Conservation (phyloP, 768 basidiomycete species). For the Kwoniella heveanensis region DNA sequence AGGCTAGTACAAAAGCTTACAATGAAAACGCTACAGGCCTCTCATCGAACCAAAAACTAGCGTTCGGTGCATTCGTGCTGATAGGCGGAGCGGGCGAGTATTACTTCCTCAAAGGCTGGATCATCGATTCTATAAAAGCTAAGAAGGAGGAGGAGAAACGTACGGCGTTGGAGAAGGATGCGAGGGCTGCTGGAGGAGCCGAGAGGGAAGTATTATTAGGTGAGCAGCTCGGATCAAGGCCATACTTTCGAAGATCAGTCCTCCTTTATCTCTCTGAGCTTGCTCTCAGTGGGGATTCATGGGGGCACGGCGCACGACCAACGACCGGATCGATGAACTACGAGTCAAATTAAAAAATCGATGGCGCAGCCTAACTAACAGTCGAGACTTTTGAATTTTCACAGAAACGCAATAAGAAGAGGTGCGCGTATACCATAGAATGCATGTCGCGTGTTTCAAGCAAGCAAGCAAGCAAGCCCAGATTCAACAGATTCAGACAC, state of each 20-base stretch:
- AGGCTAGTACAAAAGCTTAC: background rate
- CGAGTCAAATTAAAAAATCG: too few species aligned
- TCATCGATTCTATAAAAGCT: conserved; percentile 14
- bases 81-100: conserved; percentile 17
- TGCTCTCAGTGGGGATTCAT: too few species aligned
- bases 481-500: too few species aligned
- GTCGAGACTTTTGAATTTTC: background rate
- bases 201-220: conserved; percentile 2
- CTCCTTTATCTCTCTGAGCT: too few species aligned
- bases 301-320: too few species aligned
- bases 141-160: conserved; percentile 8
- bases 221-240: too few species aligned
- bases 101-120: conserved; percentile 14
- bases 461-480: background rate
- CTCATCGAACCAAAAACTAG: conserved; percentile 10
- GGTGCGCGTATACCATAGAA: too few species aligned
- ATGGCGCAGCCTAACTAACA: background rate
- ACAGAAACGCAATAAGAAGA: background rate
- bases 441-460: background rate
- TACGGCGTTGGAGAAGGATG: conserved; percentile 5
- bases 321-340: too few species aligned
- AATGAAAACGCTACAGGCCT: conserved; percentile 3
- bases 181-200: background rate
- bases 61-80: conserved; percentile 12
- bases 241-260: too few species aligned